These are phyloP conservation scores for Aureobasidium sp. DNA, from an alignment of 2,329 filamentous ascomycete species.

Conservation along the genomic window DNA sequence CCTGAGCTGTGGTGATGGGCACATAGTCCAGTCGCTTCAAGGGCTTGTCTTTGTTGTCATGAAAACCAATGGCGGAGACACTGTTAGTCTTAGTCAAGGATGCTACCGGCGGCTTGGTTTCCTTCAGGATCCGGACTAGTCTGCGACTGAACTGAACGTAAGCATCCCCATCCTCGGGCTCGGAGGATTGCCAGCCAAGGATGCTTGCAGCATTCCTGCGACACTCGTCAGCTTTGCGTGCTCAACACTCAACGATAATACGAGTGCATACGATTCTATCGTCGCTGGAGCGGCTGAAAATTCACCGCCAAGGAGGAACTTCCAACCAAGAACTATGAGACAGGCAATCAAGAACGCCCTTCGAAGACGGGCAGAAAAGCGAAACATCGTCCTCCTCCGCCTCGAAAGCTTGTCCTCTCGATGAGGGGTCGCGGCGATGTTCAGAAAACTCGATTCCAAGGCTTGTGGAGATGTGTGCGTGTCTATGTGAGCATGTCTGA, in stretches of 20 bases:
- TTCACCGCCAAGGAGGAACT: conserved; percentile 9
- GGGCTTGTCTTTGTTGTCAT: conserved; percentile 3
- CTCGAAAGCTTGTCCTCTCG: neutral
- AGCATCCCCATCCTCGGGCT: conserved; percentile 5
- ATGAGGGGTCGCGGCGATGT: neutral
- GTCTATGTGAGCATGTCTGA: neutral
- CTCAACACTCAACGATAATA: neutral
- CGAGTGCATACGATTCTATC: conserved; percentile 5
- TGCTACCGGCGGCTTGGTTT: conserved; percentile 1
- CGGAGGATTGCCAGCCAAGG: conserved; percentile 1
- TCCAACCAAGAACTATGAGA: conserved; percentile 2
- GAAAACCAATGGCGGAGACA: neutral
- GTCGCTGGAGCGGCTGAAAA: conserved; percentile 2
- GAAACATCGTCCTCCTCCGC: neutral
- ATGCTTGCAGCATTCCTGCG: conserved; percentile 12
- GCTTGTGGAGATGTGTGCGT: neutral
- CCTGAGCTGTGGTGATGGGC: neutral
- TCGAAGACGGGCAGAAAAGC: conserved; percentile 6
- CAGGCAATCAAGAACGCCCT: neutral
- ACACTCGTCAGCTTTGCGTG: neutral
- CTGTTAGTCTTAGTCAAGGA: conserved; percentile 10
- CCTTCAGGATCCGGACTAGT: conserved; percentile 9
- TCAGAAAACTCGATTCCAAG: neutral
- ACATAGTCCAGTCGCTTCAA: conserved; percentile 8
- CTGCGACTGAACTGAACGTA: conserved; percentile 9